A percentile compares a stretch with the other conserved stretches of the same genome.
phyloP scores from a whole-genome alignment of 78 protist genomes.

The Speleostelium caveatum region DNA sequence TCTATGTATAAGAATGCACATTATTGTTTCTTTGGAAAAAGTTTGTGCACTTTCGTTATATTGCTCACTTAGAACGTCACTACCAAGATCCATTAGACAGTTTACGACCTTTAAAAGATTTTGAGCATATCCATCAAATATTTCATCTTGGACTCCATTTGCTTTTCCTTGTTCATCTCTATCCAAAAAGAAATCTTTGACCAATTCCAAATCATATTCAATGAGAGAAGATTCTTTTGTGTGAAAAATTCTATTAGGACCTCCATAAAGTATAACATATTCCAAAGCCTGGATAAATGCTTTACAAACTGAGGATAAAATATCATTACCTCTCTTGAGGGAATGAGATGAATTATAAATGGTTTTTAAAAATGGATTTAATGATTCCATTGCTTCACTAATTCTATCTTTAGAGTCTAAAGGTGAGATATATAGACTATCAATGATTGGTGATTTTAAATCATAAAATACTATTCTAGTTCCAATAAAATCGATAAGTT shows the following conservation, averaged over 20 bases:
- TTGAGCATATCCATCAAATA: slow-evolving; percentile 7
- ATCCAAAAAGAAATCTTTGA: slow-evolving; percentile 65
- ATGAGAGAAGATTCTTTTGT: slow-evolving; percentile 36
- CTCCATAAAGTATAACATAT: slow-evolving; percentile 17
- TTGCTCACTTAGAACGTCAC: slow-evolving; percentile 54
- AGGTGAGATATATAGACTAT: background rate
- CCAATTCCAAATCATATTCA: slow-evolving; percentile 50
- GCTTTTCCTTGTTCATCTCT: slow-evolving; percentile 68
- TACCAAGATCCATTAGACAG: slow-evolving; percentile 21
- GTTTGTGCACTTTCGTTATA: slow-evolving; percentile 6
- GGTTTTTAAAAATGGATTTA: slow-evolving; percentile 22
- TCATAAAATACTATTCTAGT: slow-evolving; percentile 53
- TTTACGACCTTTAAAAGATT: background rate
- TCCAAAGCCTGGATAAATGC: slow-evolving; percentile 43
- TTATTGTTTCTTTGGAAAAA: slow-evolving; percentile 9
- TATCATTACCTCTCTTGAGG: slow-evolving; percentile 35
- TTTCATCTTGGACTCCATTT: slow-evolving; percentile 22
- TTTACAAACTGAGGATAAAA: slow-evolving; percentile 39
- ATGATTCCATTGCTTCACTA: slow-evolving; percentile 9
- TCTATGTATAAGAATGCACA: slow-evolving; percentile 44
- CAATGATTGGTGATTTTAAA: slow-evolving; percentile 1
- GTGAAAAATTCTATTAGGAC: slow-evolving; percentile 39
- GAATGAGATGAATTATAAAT: slow-evolving; percentile 26
- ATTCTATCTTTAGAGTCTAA: slow-evolving; percentile 5
- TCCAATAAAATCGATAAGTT: slow-evolving; percentile 48